phyloP scores from a whole-genome alignment of 1,284 basidiomycete species.

The Ganoderma lucidum region DNA sequence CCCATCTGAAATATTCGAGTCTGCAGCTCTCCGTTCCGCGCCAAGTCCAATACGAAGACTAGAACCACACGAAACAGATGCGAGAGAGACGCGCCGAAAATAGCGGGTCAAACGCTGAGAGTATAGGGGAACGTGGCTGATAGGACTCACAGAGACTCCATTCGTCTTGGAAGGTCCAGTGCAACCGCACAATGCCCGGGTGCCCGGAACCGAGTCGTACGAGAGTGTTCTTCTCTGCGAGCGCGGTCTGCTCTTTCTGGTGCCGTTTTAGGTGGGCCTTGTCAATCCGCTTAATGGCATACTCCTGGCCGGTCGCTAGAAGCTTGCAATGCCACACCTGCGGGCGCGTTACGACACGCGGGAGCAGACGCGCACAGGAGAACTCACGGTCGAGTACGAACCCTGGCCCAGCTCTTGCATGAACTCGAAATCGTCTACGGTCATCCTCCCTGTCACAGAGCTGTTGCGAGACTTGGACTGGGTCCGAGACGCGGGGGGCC shows the following conservation, averaged over 20 bases:
- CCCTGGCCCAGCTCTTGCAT: slow-evolving; percentile 79
- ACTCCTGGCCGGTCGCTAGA: slow-evolving; percentile 65
- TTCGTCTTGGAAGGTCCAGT: slow-evolving; percentile 87
- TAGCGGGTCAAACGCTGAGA: slow-evolving; percentile 17
- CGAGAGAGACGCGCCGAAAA: neutral
- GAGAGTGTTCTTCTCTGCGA: slow-evolving; percentile 71
- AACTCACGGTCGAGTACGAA: slow-evolving; percentile 77
- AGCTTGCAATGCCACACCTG: slow-evolving; percentile 71
- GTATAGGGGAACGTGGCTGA: neutral
- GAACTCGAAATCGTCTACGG: slow-evolving; percentile 73
- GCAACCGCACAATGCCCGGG: slow-evolving; percentile 83
- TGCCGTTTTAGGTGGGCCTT: slow-evolving; percentile 77
- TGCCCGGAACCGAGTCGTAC: slow-evolving; percentile 73
- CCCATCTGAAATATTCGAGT: slow-evolving; percentile 81
- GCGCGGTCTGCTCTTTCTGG: slow-evolving; percentile 69
- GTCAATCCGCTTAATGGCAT: slow-evolving; percentile 81
- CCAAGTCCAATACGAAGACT: slow-evolving; percentile 94
- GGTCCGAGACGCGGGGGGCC: slow-evolving; percentile 42
- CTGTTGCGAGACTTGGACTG: slow-evolving; percentile 54
- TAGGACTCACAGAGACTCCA: slow-evolving; percentile 81
- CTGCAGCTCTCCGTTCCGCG: slow-evolving; percentile 91
- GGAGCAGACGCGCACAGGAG: slow-evolving; percentile 1
- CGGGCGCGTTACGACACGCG: slow-evolving; percentile 32
- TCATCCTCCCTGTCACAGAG: slow-evolving; percentile 51
- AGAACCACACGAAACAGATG: slow-evolving; percentile 7